Base-by-base conservation (phyloP, 257 asterid genomes). In the Nicotiana attenuata region DNA sequence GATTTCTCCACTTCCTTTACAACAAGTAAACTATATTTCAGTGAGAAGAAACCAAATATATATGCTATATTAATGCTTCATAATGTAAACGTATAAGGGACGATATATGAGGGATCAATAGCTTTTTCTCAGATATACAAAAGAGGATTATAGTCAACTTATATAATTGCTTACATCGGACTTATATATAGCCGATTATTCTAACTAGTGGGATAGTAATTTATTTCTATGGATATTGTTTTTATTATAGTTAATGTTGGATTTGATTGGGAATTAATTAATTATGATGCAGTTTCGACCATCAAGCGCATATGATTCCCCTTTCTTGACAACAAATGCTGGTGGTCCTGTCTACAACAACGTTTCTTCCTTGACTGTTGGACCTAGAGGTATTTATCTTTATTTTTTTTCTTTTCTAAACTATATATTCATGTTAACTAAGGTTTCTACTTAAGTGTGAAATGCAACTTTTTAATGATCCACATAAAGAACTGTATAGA, bases 301-400 rank as follows among this genome's bases (percentile, higher is more conserved):
- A 22, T 80, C 82, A 57, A 80, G 82, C 28, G 77, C 82, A 9
- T 63, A 31, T 19, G 75, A 80, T 29, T 2, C 82, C 10, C 61
- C 82, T 65, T 80, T 63, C 61, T 80, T 65, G 82, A 80, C 82
- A 61, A 80, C 82, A 53, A 64, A 80, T 80, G 71, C 82, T 45
- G 82, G 82, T 9, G 77, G 50, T 45, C 82, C 82, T 80, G 82
- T 80, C 1, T 80, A 66, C 63, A 41, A 80, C 76, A 64, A 80
- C 41, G 59, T 41, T 22, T 38, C 59, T 31, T 61, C 76, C 14
- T 63, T 80, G 64, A 80, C 82, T 15, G 82, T 80, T 80, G 82
- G 82, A 45, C 59, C 82, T 24, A 63, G 82, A 63, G 82, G 82
- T 64, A 63, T 79, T 24, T 61, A 7, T 41, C 47, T 7, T 14